Conservation (phyloP, 257 asterid genomes). For the Eustoma russellianum region DNA sequence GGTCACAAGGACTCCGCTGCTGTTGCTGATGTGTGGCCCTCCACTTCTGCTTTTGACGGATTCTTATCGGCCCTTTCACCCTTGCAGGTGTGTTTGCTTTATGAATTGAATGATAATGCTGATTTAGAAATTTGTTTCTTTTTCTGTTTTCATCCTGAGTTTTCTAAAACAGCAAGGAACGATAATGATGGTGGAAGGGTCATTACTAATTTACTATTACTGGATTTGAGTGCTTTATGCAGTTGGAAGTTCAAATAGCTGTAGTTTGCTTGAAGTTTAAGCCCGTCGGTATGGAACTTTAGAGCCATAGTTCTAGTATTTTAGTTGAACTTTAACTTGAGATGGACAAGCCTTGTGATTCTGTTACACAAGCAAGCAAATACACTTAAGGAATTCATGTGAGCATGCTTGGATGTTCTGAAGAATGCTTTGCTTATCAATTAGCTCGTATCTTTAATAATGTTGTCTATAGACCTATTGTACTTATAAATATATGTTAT, state of each 20-base stretch:
- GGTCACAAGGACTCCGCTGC: constrained; percentile 91
- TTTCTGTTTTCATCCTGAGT: background rate
- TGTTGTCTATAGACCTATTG: background rate
- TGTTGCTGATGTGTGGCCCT: constrained; percentile 95
- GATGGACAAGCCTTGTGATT: background rate
- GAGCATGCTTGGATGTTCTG: background rate
- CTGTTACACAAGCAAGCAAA: background rate
- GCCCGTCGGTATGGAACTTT: background rate
- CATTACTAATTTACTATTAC: background rate
- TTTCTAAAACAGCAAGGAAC: background rate
- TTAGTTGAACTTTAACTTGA: background rate
- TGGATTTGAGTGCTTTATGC: background rate
- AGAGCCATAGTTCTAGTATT: background rate
- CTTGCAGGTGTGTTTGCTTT: constrained; percentile 40
- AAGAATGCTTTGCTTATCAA: background rate
- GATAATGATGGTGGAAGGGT: no score
- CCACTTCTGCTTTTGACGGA: constrained; percentile 84
- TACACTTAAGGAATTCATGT: no score
- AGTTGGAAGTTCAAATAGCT: no score
- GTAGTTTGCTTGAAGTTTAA: background rate
- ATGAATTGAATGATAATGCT: background rate
- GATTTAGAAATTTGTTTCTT: background rate
- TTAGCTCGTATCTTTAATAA: background rate
- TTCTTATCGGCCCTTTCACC: constrained; percentile 76
- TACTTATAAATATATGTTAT: no score